Conservation (phyloP, 805 yeast species). For the Candida pseudofarinosa region DNA sequence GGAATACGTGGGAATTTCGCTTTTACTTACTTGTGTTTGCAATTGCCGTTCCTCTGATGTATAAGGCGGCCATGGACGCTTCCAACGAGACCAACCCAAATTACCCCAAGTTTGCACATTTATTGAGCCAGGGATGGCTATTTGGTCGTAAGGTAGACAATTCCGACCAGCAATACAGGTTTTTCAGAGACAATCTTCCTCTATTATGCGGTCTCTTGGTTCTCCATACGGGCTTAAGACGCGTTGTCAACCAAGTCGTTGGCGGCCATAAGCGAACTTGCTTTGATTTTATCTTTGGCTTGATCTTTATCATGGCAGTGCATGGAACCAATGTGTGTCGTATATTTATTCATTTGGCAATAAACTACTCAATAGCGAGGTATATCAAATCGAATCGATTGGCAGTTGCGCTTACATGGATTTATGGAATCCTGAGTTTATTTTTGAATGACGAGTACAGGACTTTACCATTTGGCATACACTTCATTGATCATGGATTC, state of each 20-base stretch:
- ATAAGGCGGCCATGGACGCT: constrained; percentile 76
- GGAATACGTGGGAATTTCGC: constrained; percentile 75
- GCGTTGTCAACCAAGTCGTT: constrained; percentile 17
- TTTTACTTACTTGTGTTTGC: constrained; percentile 61
- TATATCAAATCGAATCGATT: constrained; percentile 25
- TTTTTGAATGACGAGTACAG: constrained; percentile 73
- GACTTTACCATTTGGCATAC: constrained; percentile 50
- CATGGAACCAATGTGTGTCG: constrained; percentile 77
- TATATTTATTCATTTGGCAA: constrained; percentile 52
- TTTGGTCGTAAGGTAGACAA: constrained; percentile 89
- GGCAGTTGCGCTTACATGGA: constrained; percentile 58
- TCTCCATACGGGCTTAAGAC: constrained; percentile 53
- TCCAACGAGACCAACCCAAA: constrained; percentile 72
- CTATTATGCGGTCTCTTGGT: constrained; percentile 52
- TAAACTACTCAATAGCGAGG: constrained; percentile 51
- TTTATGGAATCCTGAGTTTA: constrained; percentile 71
- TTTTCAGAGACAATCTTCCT: constrained; percentile 78
- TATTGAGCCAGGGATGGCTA: constrained; percentile 81
- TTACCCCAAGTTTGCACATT: constrained; percentile 56
- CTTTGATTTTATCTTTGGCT: constrained; percentile 75
- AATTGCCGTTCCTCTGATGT: constrained; percentile 77
- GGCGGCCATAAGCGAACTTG: constrained; percentile 35
- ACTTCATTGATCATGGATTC: constrained; percentile 55
- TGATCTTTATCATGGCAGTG: constrained; percentile 61
- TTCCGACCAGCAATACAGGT: constrained; percentile 84